Evolutionary conservation across 257 asterid genomes (phyloP), one percentile per base, ranked within the genome.

Genomic region (Ophiorrhiza pumila): DNA sequence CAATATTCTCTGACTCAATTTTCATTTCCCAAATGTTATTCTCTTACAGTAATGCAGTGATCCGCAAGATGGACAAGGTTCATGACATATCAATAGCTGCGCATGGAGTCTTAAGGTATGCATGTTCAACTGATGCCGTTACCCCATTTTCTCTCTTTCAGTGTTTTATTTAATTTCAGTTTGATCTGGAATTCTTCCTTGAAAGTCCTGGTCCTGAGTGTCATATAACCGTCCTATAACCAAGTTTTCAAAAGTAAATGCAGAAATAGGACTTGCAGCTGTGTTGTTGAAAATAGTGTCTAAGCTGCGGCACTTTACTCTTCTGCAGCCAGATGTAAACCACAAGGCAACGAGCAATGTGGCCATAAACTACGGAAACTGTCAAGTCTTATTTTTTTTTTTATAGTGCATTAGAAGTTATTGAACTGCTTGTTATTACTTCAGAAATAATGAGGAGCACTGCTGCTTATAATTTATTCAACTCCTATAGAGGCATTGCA

Each of bases 31-130:
- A 78, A 37, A 32, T 49, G 61, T 35, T 13, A 37, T 74, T 67
- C 67, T 46, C 68, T 41, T 79, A 69, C 91, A 93, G 98, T 80
- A 79, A 82, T 77, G 92, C 96, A 31, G 90, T 84, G 72, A 78
- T 89, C 63, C 89, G 96, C 41, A 93, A 84, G 83, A 80, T 82
- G 60, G 88, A 85, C 62, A 91, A 80, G 76, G 78, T 77, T 75
- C 68, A 77, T 31, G 89, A 85, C 43, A 49, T 87, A 69, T 83
- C 96, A 70, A 71, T 75, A 43, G 74, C 93, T 68, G 93, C 84
- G 71, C 78, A 82, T 68, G 77, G 78, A 58, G 80, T 87, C 69
- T 67, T 89, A 67, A 87, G 91, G 98, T 93, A 74, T n/a, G n/a
- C n/a, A n/a, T 80, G 86, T 74, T 60, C 4, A 45, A 32, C 41